Base-by-base conservation (phyloP, 1,139 yeast species). In the Hanseniaspora uvarum region DNA sequence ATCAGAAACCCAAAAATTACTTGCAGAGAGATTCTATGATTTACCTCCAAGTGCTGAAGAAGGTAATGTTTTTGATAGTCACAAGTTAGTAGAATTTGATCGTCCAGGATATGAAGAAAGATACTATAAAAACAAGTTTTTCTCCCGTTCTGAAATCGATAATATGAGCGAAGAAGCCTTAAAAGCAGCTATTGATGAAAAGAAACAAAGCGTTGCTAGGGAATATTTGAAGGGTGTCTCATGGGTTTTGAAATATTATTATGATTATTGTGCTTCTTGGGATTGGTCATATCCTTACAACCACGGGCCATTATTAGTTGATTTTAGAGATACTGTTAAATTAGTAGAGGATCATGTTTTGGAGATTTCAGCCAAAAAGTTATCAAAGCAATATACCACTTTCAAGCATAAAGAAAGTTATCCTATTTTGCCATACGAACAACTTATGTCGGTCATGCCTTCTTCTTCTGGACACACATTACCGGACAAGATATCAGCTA, bases 241-340 rank as follows among this genome's bases (percentile, higher is more conserved):
- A 18, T 94, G 99, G 99, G 96, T 84, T 1, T 72, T 92, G 58
- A 70, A 86, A 55, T 94, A 94, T 67, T 94, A 94, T 69, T 92
- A 86, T 66, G 98, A 92, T 70, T 97, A 96, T 3, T 92, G 97
- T 70, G 95, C 96, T 0, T 89, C 97, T 0, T 94, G 99, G 99
- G 84, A 83, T 56, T 94, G 98, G 98, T 94, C 80, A 67, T 94
- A 83, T 63, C 98, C 97, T 0, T 92, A 83, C 65, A 98, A 94
- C 66, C 94, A 94, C 70, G 97, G 98, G 0, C 99, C 99, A 19
- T 88, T 92, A 73, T 97, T 97, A 0, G 76, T 84, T 8, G 99
- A 94, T 66, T 84, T 94, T 63, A 72, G 69, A 4, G 77, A 80
- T 51, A 69, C 88, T 45, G 74, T 77, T 1, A 80, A 77, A 34